Evolutionary conservation across 83 land plant genomes (phyloP).

Genomic region (Diphasiastrum complanatum): DNA sequence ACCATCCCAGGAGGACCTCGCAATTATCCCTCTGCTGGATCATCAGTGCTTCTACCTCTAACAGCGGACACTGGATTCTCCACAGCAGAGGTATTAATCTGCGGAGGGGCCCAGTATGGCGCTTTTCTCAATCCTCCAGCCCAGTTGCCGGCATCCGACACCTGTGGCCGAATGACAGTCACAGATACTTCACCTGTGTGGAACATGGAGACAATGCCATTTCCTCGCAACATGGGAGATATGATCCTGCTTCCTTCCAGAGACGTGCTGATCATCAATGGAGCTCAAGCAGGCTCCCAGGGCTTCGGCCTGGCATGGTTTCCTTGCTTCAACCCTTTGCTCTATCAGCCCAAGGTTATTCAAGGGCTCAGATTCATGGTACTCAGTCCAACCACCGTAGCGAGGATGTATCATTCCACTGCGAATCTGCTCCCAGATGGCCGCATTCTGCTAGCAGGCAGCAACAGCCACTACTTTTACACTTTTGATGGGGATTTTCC

Average conservation of each 20-base stretch:
- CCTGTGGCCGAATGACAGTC: conserved; percentile 16
- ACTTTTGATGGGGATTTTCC: conserved; percentile 4
- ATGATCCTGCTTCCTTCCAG: conserved; percentile 20
- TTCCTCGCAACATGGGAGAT: conserved; percentile 20
- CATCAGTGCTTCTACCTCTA: conserved; percentile 48
- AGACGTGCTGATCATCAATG: conserved; percentile 13
- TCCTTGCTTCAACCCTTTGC: conserved; percentile 10
- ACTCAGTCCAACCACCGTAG: background rate
- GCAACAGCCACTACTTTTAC: conserved; percentile 9
- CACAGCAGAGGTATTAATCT: conserved; percentile 54
- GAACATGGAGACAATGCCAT: conserved; percentile 22
- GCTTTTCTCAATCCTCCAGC: conserved; percentile 1
- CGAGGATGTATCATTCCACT: conserved; percentile 15
- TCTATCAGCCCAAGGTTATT: conserved; percentile 2
- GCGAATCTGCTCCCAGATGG: conserved; percentile 14
- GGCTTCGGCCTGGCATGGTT: conserved; percentile 4
- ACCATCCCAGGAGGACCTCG: conserved; percentile 40
- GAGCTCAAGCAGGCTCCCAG: conserved; percentile 5
- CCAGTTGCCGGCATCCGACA: background rate
- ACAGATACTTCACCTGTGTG: conserved; percentile 5
- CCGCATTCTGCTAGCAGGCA: conserved; percentile 7
- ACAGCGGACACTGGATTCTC: conserved; percentile 24
- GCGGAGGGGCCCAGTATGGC: conserved; percentile 58
- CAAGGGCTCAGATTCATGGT: conserved; percentile 7
- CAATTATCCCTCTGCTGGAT: conserved; percentile 54